These are phyloP conservation scores for Noccaea bulbosa DNA, from an alignment of 345 rosid species.

Conservation along the genomic window DNA sequence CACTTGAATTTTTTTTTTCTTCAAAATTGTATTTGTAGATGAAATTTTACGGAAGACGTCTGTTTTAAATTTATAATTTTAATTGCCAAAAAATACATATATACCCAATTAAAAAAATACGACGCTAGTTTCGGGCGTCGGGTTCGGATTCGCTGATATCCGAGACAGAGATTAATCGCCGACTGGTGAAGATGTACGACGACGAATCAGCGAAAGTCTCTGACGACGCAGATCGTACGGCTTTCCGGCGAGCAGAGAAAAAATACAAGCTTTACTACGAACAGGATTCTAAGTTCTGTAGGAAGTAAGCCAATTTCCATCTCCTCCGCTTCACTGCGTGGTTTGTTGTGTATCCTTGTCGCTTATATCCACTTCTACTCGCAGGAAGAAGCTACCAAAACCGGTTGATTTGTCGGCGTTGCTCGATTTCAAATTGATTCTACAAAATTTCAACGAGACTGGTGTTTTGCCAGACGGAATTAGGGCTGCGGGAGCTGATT, in stretches of 20 bases:
- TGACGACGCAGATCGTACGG: constrained; percentile 66
- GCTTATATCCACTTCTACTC: constrained; percentile 18
- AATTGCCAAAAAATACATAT: not conserved
- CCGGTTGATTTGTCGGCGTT: constrained; percentile 77
- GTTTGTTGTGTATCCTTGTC: not conserved
- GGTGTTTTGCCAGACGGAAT: constrained; percentile 62
- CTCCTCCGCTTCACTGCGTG: constrained; percentile 9
- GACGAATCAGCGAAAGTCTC: constrained; percentile 52
- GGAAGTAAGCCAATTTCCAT: constrained; percentile 50
- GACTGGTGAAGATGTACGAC: constrained; percentile 59
- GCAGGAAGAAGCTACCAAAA: constrained; percentile 77
- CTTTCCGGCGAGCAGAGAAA: constrained; percentile 90
- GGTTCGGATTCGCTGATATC: not conserved
- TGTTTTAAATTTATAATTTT: no score
- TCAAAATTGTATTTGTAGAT: not conserved
- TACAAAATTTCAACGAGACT: constrained; percentile 48
- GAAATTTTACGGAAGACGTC: not conserved
- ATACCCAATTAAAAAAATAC: no score
- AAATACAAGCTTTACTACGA: constrained; percentile 83
- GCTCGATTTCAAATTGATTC: constrained; percentile 62
- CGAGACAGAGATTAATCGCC: not conserved
- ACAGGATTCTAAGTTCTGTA: constrained; percentile 57
- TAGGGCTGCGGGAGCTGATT: constrained; percentile 41
- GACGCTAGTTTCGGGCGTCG: no score
- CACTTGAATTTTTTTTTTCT: not conserved